Evolutionary conservation across 495 filamentous ascomycete species (phyloP), one percentile per base, ranked within the genome.

Genomic region (Viridothelium virens): DNA sequence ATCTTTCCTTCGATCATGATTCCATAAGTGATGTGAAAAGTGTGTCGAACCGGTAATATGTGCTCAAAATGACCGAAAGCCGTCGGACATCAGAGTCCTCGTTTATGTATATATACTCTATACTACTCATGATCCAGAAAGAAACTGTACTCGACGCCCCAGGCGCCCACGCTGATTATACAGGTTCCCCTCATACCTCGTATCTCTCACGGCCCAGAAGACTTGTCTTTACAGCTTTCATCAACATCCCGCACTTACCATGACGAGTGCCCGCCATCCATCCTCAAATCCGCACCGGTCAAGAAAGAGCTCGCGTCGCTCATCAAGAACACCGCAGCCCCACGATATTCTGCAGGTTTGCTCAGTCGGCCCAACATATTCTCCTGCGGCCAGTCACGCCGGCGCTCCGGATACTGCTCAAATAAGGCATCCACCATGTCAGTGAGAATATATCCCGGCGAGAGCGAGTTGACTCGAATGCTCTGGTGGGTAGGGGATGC

Each of bases 381-480:
- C 73, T 92, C 86, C 71, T 84, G 87, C 56, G 89, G 85, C 92
- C 92, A 97, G 62, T 88, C 85, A 36, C 83, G 82, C 65, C 80
- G 79, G 44, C 91, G 83, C 77, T 96, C 91, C 6, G 91, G 90
- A 70, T 81, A 90, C 63, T 87, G 73, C 50, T 87, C 78, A 70
- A 96, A 93, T 38, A 96, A 80, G 56, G 85, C 83, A 73, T 89
- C 86, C 11, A 93, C 91, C 91, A 96, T 95, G 39, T 84, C 83
- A n/a, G 92, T 96, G 63, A 94, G 85, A 69, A 97, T 96, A 74
- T 97, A 97, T 39, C 93, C 93, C 0, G 93, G 93, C 14, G 91
- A 96, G 71, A 97, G 87, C 48, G 92, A 95, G 79, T 97, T 97
- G 67, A 96, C 92, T 2, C 93, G 89, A 75, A 97, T 97, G 63